Evolutionary conservation across 2,329 filamentous ascomycete genomes (phyloP).

Genomic region (Keithomyces neogunnii): DNA sequence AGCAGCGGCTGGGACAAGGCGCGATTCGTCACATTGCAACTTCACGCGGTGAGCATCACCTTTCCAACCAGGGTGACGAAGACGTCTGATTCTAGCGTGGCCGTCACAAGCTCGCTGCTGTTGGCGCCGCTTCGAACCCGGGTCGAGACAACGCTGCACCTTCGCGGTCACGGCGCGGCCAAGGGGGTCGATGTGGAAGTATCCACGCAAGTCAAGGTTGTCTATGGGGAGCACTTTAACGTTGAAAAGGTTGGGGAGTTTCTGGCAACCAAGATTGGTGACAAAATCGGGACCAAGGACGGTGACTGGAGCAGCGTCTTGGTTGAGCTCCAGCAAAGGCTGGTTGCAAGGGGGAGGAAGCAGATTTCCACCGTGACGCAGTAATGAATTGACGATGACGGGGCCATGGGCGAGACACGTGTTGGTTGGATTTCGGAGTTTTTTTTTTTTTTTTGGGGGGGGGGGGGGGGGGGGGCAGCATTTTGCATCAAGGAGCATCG

Average conservation of each 20-base stretch:
- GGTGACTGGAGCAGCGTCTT: constrained; percentile 47
- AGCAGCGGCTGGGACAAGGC: constrained; percentile 59
- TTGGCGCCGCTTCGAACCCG: constrained; percentile 59
- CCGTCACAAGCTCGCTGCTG: constrained; percentile 53
- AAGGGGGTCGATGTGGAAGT: constrained; percentile 48
- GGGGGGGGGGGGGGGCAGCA: not conserved
- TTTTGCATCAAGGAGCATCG: not conserved
- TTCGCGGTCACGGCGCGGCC: constrained; percentile 37
- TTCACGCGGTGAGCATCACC: constrained; percentile 52
- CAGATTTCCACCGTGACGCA: constrained; percentile 14
- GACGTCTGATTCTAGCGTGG: constrained; percentile 56
- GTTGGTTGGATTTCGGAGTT: constrained; percentile 8
- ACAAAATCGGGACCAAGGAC: constrained; percentile 21
- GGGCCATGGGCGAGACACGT: constrained; percentile 7
- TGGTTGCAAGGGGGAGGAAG: constrained; percentile 49
- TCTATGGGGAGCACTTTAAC: constrained; percentile 75
- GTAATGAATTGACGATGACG: constrained; percentile 20
- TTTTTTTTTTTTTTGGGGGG: not conserved
- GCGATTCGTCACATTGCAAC: constrained; percentile 47
- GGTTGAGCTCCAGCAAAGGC: constrained; percentile 44
- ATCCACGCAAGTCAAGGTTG: constrained; percentile 47
- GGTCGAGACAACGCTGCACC: constrained; percentile 51
- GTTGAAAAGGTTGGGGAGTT: constrained; percentile 68
- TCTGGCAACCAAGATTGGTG: constrained; percentile 45
- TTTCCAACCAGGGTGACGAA: constrained; percentile 58